Evolutionary conservation across 805 yeast species (phyloP), one percentile per base, ranked within the genome.

Genomic region (Metschnikowia bowlesiae): DNA sequence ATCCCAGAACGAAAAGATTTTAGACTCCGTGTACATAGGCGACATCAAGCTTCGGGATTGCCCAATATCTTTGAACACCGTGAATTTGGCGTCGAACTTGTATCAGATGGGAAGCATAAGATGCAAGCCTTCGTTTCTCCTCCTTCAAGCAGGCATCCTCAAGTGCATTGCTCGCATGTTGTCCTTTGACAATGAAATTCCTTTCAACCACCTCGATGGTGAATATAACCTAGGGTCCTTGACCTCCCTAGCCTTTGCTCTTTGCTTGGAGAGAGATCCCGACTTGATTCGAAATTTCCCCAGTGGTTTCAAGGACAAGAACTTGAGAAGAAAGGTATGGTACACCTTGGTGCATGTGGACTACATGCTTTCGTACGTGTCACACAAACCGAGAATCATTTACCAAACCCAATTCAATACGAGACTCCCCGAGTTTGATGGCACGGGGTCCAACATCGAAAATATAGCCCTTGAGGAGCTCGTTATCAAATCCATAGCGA

Each of bases 81-180:
- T 53, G 8, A 48, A 44, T 1, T 46, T 62, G 39, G 64, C 63
- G 14, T 41, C 48, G 22, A 52, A 49, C 8, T 51, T 57, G 38
- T 38, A 59, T 8, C 50, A 47, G 18, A 47, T 45, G 16, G 59
- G 55, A 46, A 48, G 49, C 5, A 43, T 42, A 16, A 45, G 56
- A 4, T 33, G 31, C 8, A 53, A 49, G 40, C 48, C 51, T 6
- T 50, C 52, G 35, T 46, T 62, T 22, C 28, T 48, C 11, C 54
- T 55, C 8, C 49, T 62, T 11, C 66, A 62, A 42, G 64, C 64
- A 9, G 46, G 49, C 9, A 51, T 57, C 36, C 47, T 62, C 41
- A 46, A 46, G 32, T 51, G 52, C 32, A 48, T 55, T 8, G 44
- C 46, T 39, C 45, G 50, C 14, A 39, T 53, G 40, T 38, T 43